Evolutionary conservation across 305 asterid species (phyloP).

Genomic region (Stenogyne calaminthoides): DNA sequence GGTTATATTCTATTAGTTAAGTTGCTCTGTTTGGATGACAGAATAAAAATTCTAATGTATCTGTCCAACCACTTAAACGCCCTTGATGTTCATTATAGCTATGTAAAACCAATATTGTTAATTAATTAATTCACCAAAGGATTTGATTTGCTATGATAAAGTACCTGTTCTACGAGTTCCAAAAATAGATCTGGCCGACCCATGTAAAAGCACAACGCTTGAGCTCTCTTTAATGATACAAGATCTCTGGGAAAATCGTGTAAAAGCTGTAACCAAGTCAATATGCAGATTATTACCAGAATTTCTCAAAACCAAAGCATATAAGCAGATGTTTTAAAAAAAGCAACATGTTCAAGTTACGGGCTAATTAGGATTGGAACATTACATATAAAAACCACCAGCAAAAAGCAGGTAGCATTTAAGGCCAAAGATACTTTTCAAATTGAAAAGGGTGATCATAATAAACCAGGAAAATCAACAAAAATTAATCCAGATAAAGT

Average conservation of each 20-base stretch:
- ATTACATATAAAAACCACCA: background rate
- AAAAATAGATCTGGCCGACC: constrained; percentile 77
- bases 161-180: constrained; percentile 80
- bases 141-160: background rate
- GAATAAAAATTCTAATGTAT: background rate
- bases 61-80: background rate
- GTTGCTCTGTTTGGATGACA: constrained; percentile 1
- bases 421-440: background rate
- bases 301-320: constrained; percentile 19
- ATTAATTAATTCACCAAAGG: constrained; percentile 9
- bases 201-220: constrained; percentile 90
- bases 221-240: constrained; percentile 78
- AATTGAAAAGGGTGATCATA: background rate
- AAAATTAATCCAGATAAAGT: constrained; percentile 5
- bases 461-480: background rate
- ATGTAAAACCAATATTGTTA: background rate
- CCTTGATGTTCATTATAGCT: background rate
- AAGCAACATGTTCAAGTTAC: background rate
- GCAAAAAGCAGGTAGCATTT: background rate
- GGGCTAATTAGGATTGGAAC: background rate
- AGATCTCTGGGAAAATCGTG: constrained; percentile 87
- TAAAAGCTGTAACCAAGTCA: constrained; percentile 53
- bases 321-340: background rate
- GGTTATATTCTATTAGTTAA: constrained; percentile 12
- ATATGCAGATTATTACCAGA: constrained; percentile 18